Conservation (phyloP, 805 yeast genomes). For the Ogataea sp. region DNA sequence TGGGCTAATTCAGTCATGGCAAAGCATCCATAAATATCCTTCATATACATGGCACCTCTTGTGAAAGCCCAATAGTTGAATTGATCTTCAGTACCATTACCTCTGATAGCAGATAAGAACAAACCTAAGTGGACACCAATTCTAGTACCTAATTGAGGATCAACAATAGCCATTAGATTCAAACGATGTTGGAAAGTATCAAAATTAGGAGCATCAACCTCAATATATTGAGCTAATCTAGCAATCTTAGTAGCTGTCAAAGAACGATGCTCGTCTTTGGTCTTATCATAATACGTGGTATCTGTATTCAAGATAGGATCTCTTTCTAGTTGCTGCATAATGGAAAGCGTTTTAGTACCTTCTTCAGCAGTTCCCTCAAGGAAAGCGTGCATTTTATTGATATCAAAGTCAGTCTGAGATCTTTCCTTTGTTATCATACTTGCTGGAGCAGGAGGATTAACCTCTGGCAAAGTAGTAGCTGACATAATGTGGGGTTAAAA, state of each 20-base stretch:
- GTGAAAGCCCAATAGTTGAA: slow-evolving; percentile 73
- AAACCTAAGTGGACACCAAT: slow-evolving; percentile 84
- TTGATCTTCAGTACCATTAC: slow-evolving; percentile 84
- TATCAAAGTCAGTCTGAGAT: slow-evolving; percentile 30
- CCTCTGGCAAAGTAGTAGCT: slow-evolving; percentile 20
- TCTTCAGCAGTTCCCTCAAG: slow-evolving; percentile 42
- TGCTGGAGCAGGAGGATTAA: slow-evolving; percentile 26
- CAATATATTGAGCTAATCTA: slow-evolving; percentile 55
- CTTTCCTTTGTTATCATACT: slow-evolving; percentile 38
- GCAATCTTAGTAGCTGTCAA: slow-evolving; percentile 53
- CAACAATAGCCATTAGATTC: slow-evolving; percentile 53
- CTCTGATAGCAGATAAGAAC: slow-evolving; percentile 72
- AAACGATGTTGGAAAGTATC: slow-evolving; percentile 50
- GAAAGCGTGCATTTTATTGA: slow-evolving; percentile 44
- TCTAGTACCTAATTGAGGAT: slow-evolving; percentile 76
- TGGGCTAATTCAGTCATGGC: slow-evolving; percentile 92
- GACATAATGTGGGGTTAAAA: slow-evolving; percentile 18
- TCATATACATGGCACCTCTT: slow-evolving; percentile 52
- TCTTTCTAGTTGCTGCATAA: slow-evolving; percentile 52
- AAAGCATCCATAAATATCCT: slow-evolving; percentile 77
- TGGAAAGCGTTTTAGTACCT: slow-evolving; percentile 36
- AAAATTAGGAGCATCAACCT: slow-evolving; percentile 26
- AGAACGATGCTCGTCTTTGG: slow-evolving; percentile 50
- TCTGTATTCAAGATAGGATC: slow-evolving; percentile 58
- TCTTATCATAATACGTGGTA: slow-evolving; percentile 47